phyloP scores from a whole-genome alignment of 1,284 basidiomycete species.

The Grifola frondosa region DNA sequence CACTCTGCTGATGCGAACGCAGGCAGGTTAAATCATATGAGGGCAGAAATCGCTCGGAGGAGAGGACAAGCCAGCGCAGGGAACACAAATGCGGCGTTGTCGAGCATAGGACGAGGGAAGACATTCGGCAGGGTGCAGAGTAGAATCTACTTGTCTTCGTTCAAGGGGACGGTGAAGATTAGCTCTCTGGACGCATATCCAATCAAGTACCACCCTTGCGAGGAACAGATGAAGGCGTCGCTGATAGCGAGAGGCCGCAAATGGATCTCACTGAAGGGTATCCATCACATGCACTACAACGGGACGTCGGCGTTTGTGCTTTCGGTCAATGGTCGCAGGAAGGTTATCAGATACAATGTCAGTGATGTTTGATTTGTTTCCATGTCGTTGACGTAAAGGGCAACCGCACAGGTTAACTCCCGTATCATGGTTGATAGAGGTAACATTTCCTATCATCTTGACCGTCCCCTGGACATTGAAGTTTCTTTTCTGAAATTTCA shows the following conservation, averaged over 20 bases:
- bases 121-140: slow-evolving; percentile 41
- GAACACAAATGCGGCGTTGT: no score
- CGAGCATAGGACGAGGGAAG: slow-evolving; percentile 6
- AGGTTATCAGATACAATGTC: slow-evolving; percentile 46
- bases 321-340: slow-evolving; percentile 20
- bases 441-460: no score
- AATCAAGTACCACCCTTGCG: slow-evolving; percentile 45
- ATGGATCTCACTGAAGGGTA: slow-evolving; percentile 48
- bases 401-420: slow-evolving; percentile 23
- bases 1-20: no score
- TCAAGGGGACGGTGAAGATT: slow-evolving; percentile 51
- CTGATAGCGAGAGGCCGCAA: slow-evolving; percentile 49
- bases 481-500: slow-evolving; percentile 6
- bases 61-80: neutral
- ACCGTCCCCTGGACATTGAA: neutral
- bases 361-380: slow-evolving; percentile 9
- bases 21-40: no score
- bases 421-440: slow-evolving; percentile 58
- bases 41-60: slow-evolving; percentile 4
- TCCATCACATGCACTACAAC: slow-evolving; percentile 55
- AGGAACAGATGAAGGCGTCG: slow-evolving; percentile 34
- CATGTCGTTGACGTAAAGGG: neutral
- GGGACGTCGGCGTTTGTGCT: slow-evolving; percentile 41
- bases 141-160: slow-evolving; percentile 37
- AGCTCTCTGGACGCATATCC: slow-evolving; percentile 50